phyloP scores from a whole-genome alignment of 805 yeast species.

The Pichia insulana region DNA sequence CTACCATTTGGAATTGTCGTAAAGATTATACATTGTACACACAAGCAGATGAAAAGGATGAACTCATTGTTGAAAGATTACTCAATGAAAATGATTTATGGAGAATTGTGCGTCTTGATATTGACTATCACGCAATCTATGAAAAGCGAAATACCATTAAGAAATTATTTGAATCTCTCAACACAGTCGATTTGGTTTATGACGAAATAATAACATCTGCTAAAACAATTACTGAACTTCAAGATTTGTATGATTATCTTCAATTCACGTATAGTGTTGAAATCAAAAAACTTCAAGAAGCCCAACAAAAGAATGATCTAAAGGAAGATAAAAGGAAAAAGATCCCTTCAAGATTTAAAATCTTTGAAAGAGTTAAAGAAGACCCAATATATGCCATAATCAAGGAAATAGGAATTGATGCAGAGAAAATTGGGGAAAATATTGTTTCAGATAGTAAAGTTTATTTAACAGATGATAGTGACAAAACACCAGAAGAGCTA shows the following conservation, averaged over 20 bases:
- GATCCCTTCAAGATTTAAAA: conserved; percentile 51
- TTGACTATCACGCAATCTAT: conserved; percentile 78
- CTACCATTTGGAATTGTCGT: conserved; percentile 91
- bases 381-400: conserved; percentile 61
- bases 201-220: conserved; percentile 48
- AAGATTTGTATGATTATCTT: conserved; percentile 78
- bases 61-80: conserved; percentile 41
- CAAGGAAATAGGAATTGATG: conserved; percentile 64
- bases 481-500: conserved; percentile 50
- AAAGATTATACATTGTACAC: conserved; percentile 74
- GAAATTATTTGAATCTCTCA: conserved; percentile 44
- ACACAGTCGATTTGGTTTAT: conserved; percentile 48
- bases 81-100: conserved; percentile 81
- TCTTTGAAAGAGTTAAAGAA: conserved; percentile 57
- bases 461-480: conserved; percentile 63
- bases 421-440: conserved; percentile 77
- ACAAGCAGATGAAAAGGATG: conserved; percentile 29
- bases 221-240: conserved; percentile 65
- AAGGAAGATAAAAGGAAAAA: conserved; percentile 26
- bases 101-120: conserved; percentile 80
- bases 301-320: conserved; percentile 10
- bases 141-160: conserved; percentile 58
- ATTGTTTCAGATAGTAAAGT: conserved; percentile 57
- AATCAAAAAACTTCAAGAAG: conserved; percentile 35
- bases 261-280: conserved; percentile 62